Base-by-base conservation (phyloP, 768 basidiomycete genomes). In the Lyophyllum decastes region DNA sequence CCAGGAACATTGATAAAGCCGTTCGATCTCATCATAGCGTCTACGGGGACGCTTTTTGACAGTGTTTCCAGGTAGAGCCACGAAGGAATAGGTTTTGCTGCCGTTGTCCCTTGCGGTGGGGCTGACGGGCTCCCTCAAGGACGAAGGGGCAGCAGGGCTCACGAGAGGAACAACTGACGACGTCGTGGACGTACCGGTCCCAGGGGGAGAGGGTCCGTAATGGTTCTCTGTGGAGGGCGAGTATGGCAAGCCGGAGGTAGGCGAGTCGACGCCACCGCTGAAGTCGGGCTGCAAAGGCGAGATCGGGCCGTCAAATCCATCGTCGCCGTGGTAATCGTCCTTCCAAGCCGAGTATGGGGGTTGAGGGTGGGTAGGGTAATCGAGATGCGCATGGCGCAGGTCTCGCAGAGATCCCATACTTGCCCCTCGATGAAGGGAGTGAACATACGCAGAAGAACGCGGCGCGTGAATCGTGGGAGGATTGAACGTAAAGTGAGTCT, bases 11-110 rank as follows among this genome's bases (percentile, higher is more conserved):
- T 84, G 83, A 70, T 98, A 98, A 52, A 96, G 74, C 25, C 95
- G 86, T 74, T 97, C 95, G 63, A 98, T 97, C 81, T 98, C 95
- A 71, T 98, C 95, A 72, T 92, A 92, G 44, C 91, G 82, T 63
- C 91, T 79, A 11, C 91, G 81, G n/a, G 91, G 91, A 47, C 91
- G 85, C 73, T 93, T 93, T 71, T 86, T 89, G 57, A 93, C 83
- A 16, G 87, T 78, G 65, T 92, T 92, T 21, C 91, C 91, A 10
- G 91, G 89, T 10, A 93, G 75, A 12, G 90, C 81, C 41, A 93
- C 89, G 61, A 93, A 93, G 1, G 90, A 87, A 68, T 92, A 93
- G 22, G 88, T 90, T 72, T 89, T 92, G 64, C 76, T 78, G 66
- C 80, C 81, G 41, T 69, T 67, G 26, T 78, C 75, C 38, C 66